Evolutionary conservation across 2,329 filamentous ascomycete genomes (phyloP), one percentile per base, ranked within the genome.

Genomic region (Cladophialophora yegresii): DNA sequence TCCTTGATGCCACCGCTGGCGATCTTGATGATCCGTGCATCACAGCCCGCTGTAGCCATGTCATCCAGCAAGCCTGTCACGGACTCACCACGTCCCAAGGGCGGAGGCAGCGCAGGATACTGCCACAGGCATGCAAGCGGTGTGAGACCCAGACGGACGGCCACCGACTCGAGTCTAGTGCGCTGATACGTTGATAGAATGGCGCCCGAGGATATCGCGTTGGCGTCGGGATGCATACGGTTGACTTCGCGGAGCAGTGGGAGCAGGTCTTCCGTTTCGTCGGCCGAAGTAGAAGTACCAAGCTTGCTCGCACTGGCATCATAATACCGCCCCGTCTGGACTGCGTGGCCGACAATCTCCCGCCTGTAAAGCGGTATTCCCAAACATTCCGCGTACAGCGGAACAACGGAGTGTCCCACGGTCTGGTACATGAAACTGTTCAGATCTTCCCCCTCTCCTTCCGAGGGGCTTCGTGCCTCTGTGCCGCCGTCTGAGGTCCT

Each of bases 401-500:
- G 92, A 63, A 98, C 89, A 20, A 97, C 81, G 63, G 87, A 84
- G 77, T 98, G 92, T 12, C 95, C 95, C 65, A 97, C 91, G 2
- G 95, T 99, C 81, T 99, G 95, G 81, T 98, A 99, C 95, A 99
- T 99, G 87, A 95, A 98, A 80, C 93, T 97, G 77, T 99, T 92
- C 71, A 96, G 83, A 76, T 98, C 91, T 62, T 83, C 79, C 67
- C 82, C 80, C 36, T 83, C 79, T 67, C 82, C 80, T 40, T 83
- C 80, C 22, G 54, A 67, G 28, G n/a, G n/a, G n/a, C n/a, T n/a
- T n/a, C n/a, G n/a, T n/a, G n/a, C n/a, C n/a, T 75, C 80, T 65
- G 50, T 54, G 0, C 13, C 13, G 9, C 20, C 45, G 45, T 32
- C 32, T 13, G 13, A 73, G 4, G 12, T 4, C 4, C 23, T 49